These are phyloP conservation scores for Pestalotiopsis sp. DNA, from an alignment of 2,329 filamentous ascomycete genomes.

Conservation along the genomic window DNA sequence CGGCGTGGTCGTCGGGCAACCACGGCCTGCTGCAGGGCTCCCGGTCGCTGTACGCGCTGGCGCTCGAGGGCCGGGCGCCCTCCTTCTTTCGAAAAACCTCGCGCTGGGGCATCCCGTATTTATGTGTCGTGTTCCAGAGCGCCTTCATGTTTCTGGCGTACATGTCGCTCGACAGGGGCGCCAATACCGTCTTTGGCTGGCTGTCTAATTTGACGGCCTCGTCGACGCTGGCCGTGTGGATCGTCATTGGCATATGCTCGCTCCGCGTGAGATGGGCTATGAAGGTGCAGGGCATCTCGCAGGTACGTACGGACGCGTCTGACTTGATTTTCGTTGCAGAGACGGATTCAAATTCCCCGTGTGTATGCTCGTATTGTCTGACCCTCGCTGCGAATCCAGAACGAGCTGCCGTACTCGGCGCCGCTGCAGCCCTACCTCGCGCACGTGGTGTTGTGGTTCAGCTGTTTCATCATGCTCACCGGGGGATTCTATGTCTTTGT, in stretches of 20 bases:
- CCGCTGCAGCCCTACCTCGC: conserved; percentile 31
- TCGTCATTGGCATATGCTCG: conserved; percentile 25
- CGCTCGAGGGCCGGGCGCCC: conserved; percentile 51
- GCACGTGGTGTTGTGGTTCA: conserved; percentile 21
- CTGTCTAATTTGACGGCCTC: conserved; percentile 29
- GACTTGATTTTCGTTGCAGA: neutral
- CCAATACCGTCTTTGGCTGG: conserved; percentile 29
- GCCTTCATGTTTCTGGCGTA: conserved; percentile 16
- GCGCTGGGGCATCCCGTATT: conserved; percentile 44
- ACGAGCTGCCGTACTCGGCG: conserved; percentile 28
- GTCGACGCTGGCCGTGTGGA: conserved; percentile 25
- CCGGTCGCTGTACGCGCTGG: conserved; percentile 50
- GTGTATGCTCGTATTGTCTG: neutral
- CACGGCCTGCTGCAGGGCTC: conserved; percentile 49
- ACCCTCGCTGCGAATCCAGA: neutral
- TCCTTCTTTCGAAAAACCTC: conserved; percentile 47
- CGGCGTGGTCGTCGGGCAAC: conserved; percentile 45
- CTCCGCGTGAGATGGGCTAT: conserved; percentile 24
- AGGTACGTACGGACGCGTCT: neutral
- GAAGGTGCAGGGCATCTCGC: conserved; percentile 26
- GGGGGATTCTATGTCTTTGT: conserved; percentile 29
- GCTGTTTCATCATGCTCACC: conserved; percentile 26
- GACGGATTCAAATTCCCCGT: neutral
- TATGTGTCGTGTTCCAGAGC: conserved; percentile 22
- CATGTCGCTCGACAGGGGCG: conserved; percentile 21